A percentile compares a stretch with the other conserved stretches of the same genome.
Evolutionary conservation across 2,329 filamentous ascomycete genomes (phyloP).

Genomic region (Blastomyces emzantsi): DNA sequence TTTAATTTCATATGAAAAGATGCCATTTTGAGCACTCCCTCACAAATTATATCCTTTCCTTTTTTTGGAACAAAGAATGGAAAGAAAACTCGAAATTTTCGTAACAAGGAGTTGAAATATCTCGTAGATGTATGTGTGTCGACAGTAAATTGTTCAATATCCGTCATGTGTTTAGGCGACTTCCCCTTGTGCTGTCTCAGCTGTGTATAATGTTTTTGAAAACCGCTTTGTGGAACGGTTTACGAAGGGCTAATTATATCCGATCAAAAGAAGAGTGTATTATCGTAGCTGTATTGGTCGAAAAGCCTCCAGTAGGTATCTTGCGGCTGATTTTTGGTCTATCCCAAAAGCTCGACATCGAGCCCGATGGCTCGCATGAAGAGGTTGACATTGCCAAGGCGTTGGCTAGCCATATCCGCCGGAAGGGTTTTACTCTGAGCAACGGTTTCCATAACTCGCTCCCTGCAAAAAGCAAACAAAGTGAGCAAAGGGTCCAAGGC

Average conservation of each 20-base stretch:
- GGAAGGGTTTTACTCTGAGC: slow-evolving; percentile 81
- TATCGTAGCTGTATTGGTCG: not conserved
- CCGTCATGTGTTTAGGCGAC: not conserved
- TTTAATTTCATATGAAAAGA: not conserved
- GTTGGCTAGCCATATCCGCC: slow-evolving; percentile 70
- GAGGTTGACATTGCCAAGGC: slow-evolving; percentile 86
- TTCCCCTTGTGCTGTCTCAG: not conserved
- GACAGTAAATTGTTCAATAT: slow-evolving; percentile 1
- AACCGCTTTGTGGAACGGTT: not conserved
- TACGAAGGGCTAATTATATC: not conserved
- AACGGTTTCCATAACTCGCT: slow-evolving; percentile 94
- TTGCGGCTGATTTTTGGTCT: slow-evolving; percentile 19
- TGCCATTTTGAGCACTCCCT: not conserved
- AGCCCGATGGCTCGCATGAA: slow-evolving; percentile 99
- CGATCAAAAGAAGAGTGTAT: not conserved
- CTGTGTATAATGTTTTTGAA: not conserved
- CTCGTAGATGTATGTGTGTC: not conserved
- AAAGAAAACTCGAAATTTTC: not conserved
- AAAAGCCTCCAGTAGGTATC: not conserved
- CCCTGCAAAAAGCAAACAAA: slow-evolving; percentile 35
- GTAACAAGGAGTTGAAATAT: not conserved
- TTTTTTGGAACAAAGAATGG: not conserved
- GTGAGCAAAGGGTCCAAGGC: slow-evolving; percentile 13
- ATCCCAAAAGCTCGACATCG: slow-evolving; percentile 72
- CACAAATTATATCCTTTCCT: not conserved